A percentile compares a stretch with the other conserved stretches of the same genome.
Evolutionary conservation across 2,329 filamentous ascomycete genomes (phyloP).

Genomic region (Alternaria sp.): DNA sequence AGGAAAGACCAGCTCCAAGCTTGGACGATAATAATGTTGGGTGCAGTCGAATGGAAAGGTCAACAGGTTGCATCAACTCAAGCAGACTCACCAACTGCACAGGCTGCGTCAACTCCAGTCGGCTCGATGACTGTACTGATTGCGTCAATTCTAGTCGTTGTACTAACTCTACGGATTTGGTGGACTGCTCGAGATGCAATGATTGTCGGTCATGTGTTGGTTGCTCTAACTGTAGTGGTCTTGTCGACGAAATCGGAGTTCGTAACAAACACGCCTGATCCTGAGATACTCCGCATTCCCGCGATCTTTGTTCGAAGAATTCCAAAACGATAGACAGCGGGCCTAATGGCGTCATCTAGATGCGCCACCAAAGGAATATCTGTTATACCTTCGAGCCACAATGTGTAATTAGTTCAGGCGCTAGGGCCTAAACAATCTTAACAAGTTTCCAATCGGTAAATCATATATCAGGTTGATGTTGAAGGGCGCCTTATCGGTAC

Average conservation of each 20-base stretch:
- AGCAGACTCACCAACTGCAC: neutral
- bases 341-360: neutral
- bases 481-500: neutral
- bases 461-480: neutral
- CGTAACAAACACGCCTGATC: neutral
- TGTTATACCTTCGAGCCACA: neutral
- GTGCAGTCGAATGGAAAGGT: neutral
- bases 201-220: neutral
- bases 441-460: neutral
- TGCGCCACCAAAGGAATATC: neutral
- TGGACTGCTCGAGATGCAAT: neutral
- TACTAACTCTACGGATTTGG: neutral
- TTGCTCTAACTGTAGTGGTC: neutral
- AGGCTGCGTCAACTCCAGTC: neutral
- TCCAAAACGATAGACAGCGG: neutral
- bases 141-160: neutral
- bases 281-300: neutral
- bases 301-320: neutral
- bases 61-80: neutral
- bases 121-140: neutral
- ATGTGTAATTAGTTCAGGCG: neutral
- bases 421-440: too few species aligned
- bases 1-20: neutral
- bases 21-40: neutral
- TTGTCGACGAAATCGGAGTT: neutral